A percentile compares a stretch with the other conserved stretches of the same genome.
Conservation (phyloP, 108 stramenopile genomes). For the Ochromonas danica region DNA sequence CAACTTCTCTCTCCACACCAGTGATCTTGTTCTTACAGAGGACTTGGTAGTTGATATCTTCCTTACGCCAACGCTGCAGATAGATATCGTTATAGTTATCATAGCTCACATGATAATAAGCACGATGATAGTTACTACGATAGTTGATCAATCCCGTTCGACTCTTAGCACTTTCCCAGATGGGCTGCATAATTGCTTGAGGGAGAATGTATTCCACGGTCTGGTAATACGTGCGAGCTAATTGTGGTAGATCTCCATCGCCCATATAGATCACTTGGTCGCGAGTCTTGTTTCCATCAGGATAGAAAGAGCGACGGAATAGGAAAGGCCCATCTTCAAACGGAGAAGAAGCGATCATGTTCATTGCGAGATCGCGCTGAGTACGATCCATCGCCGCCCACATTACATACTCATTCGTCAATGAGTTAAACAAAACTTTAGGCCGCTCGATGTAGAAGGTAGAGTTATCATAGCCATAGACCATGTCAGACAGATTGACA, state of each 20-base stretch:
- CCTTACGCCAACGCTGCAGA: constrained; percentile 70
- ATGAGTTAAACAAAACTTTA: constrained; percentile 64
- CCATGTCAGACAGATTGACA: constrained; percentile 74
- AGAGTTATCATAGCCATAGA: constrained; percentile 31
- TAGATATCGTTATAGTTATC: constrained; percentile 84
- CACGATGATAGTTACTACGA: constrained; percentile 74
- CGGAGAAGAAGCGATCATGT: constrained; percentile 66
- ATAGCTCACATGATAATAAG: constrained; percentile 69
- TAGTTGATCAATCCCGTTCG: constrained; percentile 64
- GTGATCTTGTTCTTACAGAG: constrained; percentile 66
- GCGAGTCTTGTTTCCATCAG: constrained; percentile 78
- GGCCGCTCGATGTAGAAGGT: constrained; percentile 61
- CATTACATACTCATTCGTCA: constrained; percentile 70
- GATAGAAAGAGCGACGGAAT: constrained; percentile 68
- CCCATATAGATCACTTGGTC: constrained; percentile 60
- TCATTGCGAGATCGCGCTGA: constrained; percentile 60
- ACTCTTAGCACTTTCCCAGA: constrained; percentile 76
- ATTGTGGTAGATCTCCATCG: constrained; percentile 52
- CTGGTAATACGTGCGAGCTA: constrained; percentile 71
- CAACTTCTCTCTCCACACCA: constrained; percentile 53
- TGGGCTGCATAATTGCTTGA: constrained; percentile 74
- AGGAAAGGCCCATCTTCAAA: constrained; percentile 71
- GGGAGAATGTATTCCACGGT: constrained; percentile 73
- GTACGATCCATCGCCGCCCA: constrained; percentile 70
- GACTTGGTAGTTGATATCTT: constrained; percentile 72